Evolutionary conservation across 2,329 filamentous ascomycete genomes (phyloP).

Genomic region (Sporothrix brasiliensis): DNA sequence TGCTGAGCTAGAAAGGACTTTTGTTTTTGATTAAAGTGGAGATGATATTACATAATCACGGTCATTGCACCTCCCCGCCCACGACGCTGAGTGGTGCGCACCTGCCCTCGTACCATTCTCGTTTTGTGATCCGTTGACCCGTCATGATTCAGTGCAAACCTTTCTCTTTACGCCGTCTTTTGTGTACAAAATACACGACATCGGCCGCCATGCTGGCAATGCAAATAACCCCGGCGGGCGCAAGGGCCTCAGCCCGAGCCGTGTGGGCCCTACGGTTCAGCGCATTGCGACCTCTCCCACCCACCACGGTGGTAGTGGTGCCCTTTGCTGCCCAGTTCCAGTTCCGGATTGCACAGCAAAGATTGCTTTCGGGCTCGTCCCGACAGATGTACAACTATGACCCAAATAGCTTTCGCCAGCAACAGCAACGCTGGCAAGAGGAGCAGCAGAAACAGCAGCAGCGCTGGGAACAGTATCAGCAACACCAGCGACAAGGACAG

Average conservation of each 20-base stretch:
- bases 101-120: conserved; percentile 1
- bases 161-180: not conserved
- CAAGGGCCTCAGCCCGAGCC: not conserved
- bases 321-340: not conserved
- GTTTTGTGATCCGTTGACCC: not conserved
- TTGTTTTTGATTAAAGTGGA: not conserved
- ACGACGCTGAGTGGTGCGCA: conserved; percentile 18
- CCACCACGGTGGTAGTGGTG: not conserved
- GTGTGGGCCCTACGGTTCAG: not conserved
- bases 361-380: conserved; percentile 18
- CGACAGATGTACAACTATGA: conserved; percentile 32
- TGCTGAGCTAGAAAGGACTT: not conserved
- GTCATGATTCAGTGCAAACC: not conserved
- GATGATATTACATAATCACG: conserved; percentile 10
- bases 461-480: conserved; percentile 10
- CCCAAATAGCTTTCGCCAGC: conserved; percentile 25
- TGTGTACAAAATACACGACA: not conserved
- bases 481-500: conserved; percentile 22
- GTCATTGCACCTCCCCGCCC: not conserved
- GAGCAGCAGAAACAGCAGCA: conserved; percentile 23
- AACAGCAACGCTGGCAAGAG: conserved; percentile 6
- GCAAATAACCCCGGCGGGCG: conserved; percentile 13
- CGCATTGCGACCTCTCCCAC: not conserved
- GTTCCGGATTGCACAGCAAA: not conserved
- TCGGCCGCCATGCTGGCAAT: conserved; percentile 11